Conservation (phyloP, 2,329 filamentous ascomycete species). For the Elsinoe australis region DNA sequence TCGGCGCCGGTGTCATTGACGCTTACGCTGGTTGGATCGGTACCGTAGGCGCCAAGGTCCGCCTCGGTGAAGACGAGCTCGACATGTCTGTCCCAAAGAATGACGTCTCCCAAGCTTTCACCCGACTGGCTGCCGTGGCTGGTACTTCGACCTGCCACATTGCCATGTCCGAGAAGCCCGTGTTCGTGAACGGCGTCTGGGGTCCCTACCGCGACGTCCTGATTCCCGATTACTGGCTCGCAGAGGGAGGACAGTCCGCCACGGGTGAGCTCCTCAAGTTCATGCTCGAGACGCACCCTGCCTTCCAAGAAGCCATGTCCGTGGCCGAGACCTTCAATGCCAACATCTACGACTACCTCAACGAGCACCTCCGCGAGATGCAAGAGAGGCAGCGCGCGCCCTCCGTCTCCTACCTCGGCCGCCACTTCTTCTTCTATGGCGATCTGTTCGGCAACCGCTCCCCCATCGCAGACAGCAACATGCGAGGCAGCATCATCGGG, state of each 20-base stretch:
- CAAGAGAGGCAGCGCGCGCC: slow-evolving; percentile 62
- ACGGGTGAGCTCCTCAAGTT: slow-evolving; percentile 92
- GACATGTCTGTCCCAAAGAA: slow-evolving; percentile 64
- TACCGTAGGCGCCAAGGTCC: slow-evolving; percentile 93
- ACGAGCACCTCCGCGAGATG: slow-evolving; percentile 74
- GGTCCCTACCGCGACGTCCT: slow-evolving; percentile 93
- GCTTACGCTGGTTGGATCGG: slow-evolving; percentile 98
- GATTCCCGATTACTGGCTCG: slow-evolving; percentile 89
- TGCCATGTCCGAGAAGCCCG: slow-evolving; percentile 85
- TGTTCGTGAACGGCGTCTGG: slow-evolving; percentile 95
- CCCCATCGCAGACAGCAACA: slow-evolving; percentile 82
- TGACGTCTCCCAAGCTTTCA: slow-evolving; percentile 87
- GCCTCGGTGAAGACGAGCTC: slow-evolving; percentile 60
- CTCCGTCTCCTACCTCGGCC: slow-evolving; percentile 72
- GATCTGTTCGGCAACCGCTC: slow-evolving; percentile 96
- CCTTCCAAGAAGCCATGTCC: slow-evolving; percentile 70
- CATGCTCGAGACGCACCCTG: slow-evolving; percentile 89
- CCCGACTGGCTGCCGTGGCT: slow-evolving; percentile 83
- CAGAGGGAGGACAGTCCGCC: slow-evolving; percentile 92
- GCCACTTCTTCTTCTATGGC: slow-evolving; percentile 98
- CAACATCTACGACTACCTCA: slow-evolving; percentile 93
- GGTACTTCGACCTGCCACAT: slow-evolving; percentile 97
- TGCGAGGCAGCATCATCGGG: slow-evolving; percentile 85
- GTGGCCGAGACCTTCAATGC: slow-evolving; percentile 73
- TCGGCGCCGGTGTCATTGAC: slow-evolving; percentile 95